Evolutionary conservation across 2,329 filamentous ascomycete genomes (phyloP), one percentile per base, ranked within the genome.

Genomic region (Madurella fahalii): DNA sequence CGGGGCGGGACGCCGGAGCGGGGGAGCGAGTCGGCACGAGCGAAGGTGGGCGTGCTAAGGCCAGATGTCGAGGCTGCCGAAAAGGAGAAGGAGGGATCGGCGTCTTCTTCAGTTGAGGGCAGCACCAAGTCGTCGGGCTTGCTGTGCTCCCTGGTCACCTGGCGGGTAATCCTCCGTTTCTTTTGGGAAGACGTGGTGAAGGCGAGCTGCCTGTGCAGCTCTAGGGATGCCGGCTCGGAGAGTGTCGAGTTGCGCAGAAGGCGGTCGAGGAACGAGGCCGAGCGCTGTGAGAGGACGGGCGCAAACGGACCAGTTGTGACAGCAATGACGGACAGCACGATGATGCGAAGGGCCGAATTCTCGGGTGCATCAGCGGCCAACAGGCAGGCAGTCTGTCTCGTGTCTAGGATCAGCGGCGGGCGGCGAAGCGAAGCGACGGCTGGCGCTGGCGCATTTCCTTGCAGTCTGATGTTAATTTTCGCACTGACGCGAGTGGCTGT

Each of bases 151-250:
- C 70, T 68, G 63, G 71, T 69, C 60, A 71, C 69, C 67, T 71
- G 74, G 64, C 75, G 78, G 67, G 75, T 76, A 66, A 86, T 80
- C 80, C 82, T 86, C 78, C 83, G 79, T 83, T 86, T 86, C 82
- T 86, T 86, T 79, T 75, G 78, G 76, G 82, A 85, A 83, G 83
- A 85, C 83, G 83, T 86, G 72, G 79, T 86, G 83, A 80, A 77
- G 71, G 78, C 74, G 83, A 86, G 83, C 83, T 85, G 82, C 83
- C 70, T 70, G 64, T 65, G 81, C 81, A 84, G 81, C 81, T 84
- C 81, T 72, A 65, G 67, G 62, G 54, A 61, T 47, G 57, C 50
- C 51, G 56, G 44, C 44, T 64, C 60, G 63, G 46, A 51, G 52
- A 44, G 54, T 41, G 46, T 41, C 49, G 54, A 48, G 54, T 50